phyloP scores from a whole-genome alignment of 345 rosid species.

The Lepidium sativum region DNA sequence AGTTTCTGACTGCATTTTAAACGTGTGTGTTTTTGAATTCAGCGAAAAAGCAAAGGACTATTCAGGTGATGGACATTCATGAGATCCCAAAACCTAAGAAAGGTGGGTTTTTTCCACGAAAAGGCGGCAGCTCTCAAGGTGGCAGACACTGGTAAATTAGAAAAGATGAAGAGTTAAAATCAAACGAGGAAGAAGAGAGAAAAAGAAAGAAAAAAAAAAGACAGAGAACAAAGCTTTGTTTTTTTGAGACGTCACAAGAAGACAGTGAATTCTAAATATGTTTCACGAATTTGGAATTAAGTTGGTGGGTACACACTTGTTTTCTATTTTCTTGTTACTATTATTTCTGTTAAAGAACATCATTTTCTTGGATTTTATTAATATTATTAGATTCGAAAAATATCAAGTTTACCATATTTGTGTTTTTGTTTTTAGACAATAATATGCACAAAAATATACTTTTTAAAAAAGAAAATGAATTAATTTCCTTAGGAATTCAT shows the following conservation, averaged over 20 bases:
- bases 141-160: conserved; percentile 75
- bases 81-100: conserved; percentile 95
- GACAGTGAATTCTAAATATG: conserved; percentile 14
- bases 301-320: conserved; percentile 32
- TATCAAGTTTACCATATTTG: neutral
- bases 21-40: conserved; percentile 25
- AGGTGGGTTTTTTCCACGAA: conserved; percentile 69
- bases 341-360: neutral
- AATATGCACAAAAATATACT: neutral
- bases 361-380: conserved; percentile 20
- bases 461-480: neutral
- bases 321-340: conserved; percentile 18
- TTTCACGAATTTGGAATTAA: conserved; percentile 19
- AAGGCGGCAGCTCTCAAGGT: conserved; percentile 82
- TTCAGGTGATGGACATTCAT: conserved; percentile 98
- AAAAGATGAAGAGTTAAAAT: conserved; percentile 25
- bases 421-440: neutral
- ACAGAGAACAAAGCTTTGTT: conserved; percentile 15
- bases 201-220: neutral
- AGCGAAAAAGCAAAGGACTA: conserved; percentile 98
- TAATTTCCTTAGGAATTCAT: neutral
- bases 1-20: neutral
- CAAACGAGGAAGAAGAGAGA: neutral
- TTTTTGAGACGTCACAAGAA: neutral
- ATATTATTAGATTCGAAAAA: conserved; percentile 7